Conservation (phyloP, 2,329 filamentous ascomycete species). For the Colletotrichum phormii region DNA sequence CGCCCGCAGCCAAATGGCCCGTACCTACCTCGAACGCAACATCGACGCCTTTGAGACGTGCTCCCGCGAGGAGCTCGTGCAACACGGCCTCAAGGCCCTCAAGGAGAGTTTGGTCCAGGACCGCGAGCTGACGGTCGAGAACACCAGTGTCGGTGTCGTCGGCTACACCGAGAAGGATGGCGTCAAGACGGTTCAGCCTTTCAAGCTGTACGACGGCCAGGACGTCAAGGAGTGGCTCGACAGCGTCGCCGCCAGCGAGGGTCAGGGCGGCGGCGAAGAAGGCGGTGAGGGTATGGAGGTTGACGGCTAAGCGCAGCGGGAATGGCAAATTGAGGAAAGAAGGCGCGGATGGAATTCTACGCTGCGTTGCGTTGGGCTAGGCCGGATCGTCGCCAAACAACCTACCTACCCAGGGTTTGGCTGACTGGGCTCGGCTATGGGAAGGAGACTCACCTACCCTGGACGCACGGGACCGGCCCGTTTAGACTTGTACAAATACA, state of each 20-base stretch:
- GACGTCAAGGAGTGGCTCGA: constrained; percentile 90
- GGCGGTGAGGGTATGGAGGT: constrained; percentile 51
- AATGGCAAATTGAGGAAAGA: not conserved
- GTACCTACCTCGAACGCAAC: constrained; percentile 95
- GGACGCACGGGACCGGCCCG: constrained; percentile 21
- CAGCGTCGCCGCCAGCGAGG: constrained; percentile 67
- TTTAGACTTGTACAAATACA: constrained; percentile 37
- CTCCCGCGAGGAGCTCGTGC: constrained; percentile 86
- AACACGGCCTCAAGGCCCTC: constrained; percentile 88
- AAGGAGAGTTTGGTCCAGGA: constrained; percentile 98
- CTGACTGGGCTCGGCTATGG: not conserved
- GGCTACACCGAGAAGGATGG: constrained; percentile 66
- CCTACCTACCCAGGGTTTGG: not conserved
- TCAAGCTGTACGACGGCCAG: constrained; percentile 91
- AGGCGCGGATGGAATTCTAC: constrained; percentile 8
- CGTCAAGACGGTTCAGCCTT: constrained; percentile 75
- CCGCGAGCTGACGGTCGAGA: constrained; percentile 96
- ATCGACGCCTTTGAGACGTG: constrained; percentile 83
- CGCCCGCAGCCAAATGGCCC: constrained; percentile 94
- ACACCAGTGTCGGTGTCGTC: constrained; percentile 91
- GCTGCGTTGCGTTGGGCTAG: constrained; percentile 10
- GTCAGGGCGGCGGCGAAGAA: constrained; percentile 54
- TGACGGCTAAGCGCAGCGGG: constrained; percentile 41
- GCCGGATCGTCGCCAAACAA: not conserved
- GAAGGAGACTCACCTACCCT: constrained; percentile 11